Evolutionary conservation across 2,329 filamentous ascomycete genomes (phyloP).

Genomic region (Fusarium sp.): DNA sequence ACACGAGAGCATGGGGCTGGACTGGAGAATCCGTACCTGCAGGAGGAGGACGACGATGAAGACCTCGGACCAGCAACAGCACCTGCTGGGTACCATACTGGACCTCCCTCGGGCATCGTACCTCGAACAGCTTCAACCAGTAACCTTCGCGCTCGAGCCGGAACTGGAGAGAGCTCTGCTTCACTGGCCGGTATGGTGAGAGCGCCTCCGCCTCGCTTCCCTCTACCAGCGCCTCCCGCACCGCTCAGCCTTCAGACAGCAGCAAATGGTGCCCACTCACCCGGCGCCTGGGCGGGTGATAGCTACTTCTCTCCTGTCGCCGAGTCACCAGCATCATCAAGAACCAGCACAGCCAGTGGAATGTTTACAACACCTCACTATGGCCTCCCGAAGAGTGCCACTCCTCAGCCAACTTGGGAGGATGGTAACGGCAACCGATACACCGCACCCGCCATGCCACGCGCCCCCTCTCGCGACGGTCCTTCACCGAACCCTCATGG

Average conservation of each 20-base stretch:
- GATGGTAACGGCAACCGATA: slow-evolving; percentile 84
- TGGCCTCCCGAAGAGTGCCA: slow-evolving; percentile 77
- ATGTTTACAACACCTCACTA: slow-evolving; percentile 70
- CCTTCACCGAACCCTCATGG: slow-evolving; percentile 73
- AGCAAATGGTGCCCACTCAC: slow-evolving; percentile 62
- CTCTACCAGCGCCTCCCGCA: slow-evolving; percentile 66
- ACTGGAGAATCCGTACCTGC: slow-evolving; percentile 84
- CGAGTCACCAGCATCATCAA: slow-evolving; percentile 81
- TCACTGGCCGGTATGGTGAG: slow-evolving; percentile 67
- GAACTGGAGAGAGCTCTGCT: slow-evolving; percentile 75
- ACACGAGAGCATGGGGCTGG: slow-evolving; percentile 73
- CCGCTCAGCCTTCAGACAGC: slow-evolving; percentile 77
- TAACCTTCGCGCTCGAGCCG: slow-evolving; percentile 79
- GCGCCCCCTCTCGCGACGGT: slow-evolving; percentile 82
- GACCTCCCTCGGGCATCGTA: slow-evolving; percentile 41
- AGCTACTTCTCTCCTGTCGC: slow-evolving; percentile 93
- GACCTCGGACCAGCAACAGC: slow-evolving; percentile 55
- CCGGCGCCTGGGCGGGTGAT: slow-evolving; percentile 71
- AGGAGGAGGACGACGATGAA: slow-evolving; percentile 68
- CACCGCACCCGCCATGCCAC: slow-evolving; percentile 86
- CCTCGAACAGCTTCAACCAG: slow-evolving; percentile 70
- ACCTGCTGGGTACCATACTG: slow-evolving; percentile 50
- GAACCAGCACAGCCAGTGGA: slow-evolving; percentile 79
- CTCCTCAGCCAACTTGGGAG: slow-evolving; percentile 74
- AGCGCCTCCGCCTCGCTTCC: slow-evolving; percentile 77